These are phyloP conservation scores for Leishmania martiniquensis DNA, from an alignment of 208 protist genomes.

Conservation along the genomic window DNA sequence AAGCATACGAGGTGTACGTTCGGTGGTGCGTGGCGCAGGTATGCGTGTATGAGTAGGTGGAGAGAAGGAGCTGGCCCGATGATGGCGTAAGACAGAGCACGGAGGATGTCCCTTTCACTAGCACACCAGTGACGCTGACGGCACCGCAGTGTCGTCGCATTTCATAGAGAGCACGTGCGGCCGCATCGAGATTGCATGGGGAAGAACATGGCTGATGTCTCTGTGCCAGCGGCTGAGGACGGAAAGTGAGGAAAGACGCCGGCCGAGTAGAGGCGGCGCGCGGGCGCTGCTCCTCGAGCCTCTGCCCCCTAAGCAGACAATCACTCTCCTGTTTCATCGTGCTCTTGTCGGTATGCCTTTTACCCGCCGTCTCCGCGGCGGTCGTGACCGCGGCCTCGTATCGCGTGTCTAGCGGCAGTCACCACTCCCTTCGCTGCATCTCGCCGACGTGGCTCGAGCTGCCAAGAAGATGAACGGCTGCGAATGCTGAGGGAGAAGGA, in stretches of 20 bases:
- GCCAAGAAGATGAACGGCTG: neutral
- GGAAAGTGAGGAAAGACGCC: neutral
- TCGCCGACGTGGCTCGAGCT: neutral
- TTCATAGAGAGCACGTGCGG: neutral
- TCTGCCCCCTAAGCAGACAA: neutral
- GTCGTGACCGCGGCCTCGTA: neutral
- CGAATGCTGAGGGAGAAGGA: neutral
- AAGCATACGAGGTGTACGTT: neutral
- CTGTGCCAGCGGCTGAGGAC: neutral
- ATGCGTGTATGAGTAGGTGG: no score
- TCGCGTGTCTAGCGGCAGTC: neutral
- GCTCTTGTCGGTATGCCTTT: neutral
- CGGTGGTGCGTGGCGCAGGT: no score
- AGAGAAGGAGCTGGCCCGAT: neutral
- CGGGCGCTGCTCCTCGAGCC: neutral
- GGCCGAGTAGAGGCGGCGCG: neutral
- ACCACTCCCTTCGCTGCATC: neutral
- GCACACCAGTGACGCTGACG: neutral
- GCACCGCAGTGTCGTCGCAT: neutral
- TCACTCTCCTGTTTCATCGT: neutral
- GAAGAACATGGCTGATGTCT: neutral
- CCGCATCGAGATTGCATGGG: neutral
- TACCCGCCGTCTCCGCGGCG: neutral
- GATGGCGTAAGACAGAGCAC: neutral
- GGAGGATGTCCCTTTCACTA: neutral